Percentiles rank a stretch among this genome's conserved stretches.
Conservation (phyloP, 345 rosid species). For the Passiflora organensis region DNA sequence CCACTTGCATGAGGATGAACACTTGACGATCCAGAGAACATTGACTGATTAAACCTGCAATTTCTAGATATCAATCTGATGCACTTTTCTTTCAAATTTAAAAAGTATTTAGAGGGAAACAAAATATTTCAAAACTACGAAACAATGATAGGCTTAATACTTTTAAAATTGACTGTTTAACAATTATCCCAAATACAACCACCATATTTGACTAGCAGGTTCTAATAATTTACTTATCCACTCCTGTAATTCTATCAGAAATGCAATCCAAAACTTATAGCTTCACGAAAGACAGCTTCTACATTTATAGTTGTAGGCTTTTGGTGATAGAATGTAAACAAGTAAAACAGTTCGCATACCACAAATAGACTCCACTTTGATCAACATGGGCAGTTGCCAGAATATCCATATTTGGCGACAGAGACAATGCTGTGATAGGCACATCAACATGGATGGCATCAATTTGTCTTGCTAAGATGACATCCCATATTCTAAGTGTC, state of each 20-base stretch:
- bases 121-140: no score
- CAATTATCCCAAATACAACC: no score
- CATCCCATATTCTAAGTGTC: slow-evolving; percentile 89
- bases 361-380: slow-evolving; percentile 83
- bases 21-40: slow-evolving; percentile 70
- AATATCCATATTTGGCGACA: slow-evolving; percentile 91
- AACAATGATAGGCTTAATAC: no score
- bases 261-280: no score
- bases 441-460: slow-evolving; percentile 81
- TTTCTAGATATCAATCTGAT: neutral
- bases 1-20: slow-evolving; percentile 76
- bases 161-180: no score
- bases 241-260: no score
- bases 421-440: slow-evolving; percentile 79
- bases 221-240: no score
- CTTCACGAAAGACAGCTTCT: no score
- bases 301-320: slow-evolving; percentile 1
- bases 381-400: slow-evolving; percentile 91
- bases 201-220: no score
- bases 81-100: no score
- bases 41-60: slow-evolving; percentile 69
- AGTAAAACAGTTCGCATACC: slow-evolving; percentile 41
- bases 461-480: slow-evolving; percentile 79
- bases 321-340: neutral
- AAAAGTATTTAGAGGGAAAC: no score